phyloP scores from a whole-genome alignment of 768 basidiomycete genomes.

The Leccinum variicolor region DNA sequence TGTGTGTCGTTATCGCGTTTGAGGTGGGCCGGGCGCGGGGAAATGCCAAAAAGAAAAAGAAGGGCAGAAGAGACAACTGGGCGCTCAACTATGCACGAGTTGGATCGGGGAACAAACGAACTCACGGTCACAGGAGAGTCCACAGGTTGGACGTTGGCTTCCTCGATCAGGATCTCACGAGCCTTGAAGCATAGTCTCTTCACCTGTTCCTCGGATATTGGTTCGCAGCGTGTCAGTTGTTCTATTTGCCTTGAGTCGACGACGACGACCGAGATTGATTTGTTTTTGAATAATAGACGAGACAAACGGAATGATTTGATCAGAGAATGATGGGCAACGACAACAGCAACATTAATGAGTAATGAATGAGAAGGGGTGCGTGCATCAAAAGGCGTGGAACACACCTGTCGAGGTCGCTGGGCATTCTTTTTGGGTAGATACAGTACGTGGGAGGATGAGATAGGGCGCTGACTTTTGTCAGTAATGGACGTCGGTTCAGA shows the following conservation, averaged over 20 bases:
- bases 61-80: neutral
- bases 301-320: conserved; percentile 17
- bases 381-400: conserved; percentile 33
- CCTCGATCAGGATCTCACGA: conserved; percentile 94
- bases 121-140: conserved; percentile 93
- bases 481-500: neutral
- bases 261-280: conserved; percentile 15
- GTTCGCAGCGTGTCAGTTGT: conserved; percentile 89
- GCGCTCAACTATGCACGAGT: conserved; percentile 1
- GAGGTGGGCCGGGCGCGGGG: neutral
- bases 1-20: conserved; percentile 4
- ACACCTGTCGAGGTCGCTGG: conserved; percentile 58
- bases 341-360: conserved; percentile 4
- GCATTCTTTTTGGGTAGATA: conserved; percentile 34
- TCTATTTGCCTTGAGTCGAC: conserved; percentile 76
- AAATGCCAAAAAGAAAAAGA: neutral
- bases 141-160: conserved; percentile 94
- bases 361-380: conserved; percentile 12
- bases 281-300: neutral
- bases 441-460: conserved; percentile 7
- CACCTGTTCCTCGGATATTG: conserved; percentile 94
- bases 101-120: conserved; percentile 10
- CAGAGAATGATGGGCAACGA: conserved; percentile 23
- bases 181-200: conserved; percentile 95
- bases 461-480: conserved; percentile 29